Conservation (phyloP, 164 flowering plant species). For the Piper longum region DNA sequence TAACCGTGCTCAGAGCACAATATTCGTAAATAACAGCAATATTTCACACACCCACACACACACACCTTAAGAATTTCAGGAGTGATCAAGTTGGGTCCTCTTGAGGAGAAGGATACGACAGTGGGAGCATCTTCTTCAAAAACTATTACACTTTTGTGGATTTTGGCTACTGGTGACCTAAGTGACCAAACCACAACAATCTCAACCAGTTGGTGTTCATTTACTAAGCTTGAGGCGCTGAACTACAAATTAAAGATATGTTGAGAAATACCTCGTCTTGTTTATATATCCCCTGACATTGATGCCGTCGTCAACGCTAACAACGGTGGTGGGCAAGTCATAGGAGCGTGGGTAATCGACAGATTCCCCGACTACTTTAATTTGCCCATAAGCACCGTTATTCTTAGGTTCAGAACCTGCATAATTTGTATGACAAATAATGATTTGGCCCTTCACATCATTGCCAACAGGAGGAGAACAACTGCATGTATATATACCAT, state of each 20-base stretch:
- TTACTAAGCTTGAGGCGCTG: not conserved
- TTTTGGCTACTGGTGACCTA: not conserved
- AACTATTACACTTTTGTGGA: not conserved
- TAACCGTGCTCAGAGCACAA: too few species aligned
- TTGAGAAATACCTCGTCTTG: not conserved
- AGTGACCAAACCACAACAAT: not conserved
- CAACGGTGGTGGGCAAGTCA: not conserved
- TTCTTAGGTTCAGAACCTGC: too few species aligned
- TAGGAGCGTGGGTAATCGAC: not conserved
- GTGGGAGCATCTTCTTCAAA: constrained; percentile 25
- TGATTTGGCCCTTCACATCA: too few species aligned
- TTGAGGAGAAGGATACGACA: constrained; percentile 35
- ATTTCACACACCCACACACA: too few species aligned
- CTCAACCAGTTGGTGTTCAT: not conserved
- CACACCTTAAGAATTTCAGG: constrained; percentile 32
- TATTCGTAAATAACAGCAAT: not conserved
- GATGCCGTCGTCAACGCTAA: not conserved
- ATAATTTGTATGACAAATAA: too few species aligned
- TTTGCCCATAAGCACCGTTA: too few species aligned
- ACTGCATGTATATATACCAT: too few species aligned
- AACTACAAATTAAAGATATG: not conserved
- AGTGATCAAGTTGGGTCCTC: constrained; percentile 33
- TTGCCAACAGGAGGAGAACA: too few species aligned
- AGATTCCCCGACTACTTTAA: not conserved
- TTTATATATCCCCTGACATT: not conserved